Evolutionary conservation across 768 basidiomycete species (phyloP), one percentile per base, ranked within the genome.

Genomic region (Boletales sp.): DNA sequence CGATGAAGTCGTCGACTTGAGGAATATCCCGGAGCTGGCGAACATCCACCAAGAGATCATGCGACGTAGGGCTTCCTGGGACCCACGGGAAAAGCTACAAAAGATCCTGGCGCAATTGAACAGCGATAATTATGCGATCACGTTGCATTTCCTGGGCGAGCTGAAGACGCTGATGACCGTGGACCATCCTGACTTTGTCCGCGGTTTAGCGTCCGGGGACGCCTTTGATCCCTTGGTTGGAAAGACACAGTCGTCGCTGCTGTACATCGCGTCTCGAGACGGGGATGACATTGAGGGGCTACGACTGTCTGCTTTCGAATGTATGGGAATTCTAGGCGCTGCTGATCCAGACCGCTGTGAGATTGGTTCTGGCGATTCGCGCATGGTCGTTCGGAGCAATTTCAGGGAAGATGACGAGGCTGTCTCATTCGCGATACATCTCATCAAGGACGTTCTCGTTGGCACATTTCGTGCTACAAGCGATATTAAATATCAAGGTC

Each of bases 281-380:
- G 85, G 84, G 1, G 90, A 94, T 42, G 82, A 79, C 7, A 76
- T 77, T 6, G 87, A 94, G 40, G 61, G 74, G 2, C 61, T 93
- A 9, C 83, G 84, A 15, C 70, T 81, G 38, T 67, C 89, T 17
- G 87, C 92, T 1, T 94, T 86, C 61, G 90, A 96, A 62, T 96
- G 91, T 63, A 82, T 98, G 48, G 93, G 94, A 2, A 80, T 90
- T 18, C 70, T 98, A 12, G 96, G 96, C 7, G 96, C 96, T 2
- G 78, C 94, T 15, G 96, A 99, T 67, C 95, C 95, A 1, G 95
- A 98, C 72, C 79, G 96, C 43, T 87, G 88, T 60, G 86, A 90
- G 55, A 74, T 91, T 17, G 71, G 72, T 2, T 64, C 76, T 30
- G 70, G 68, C 34, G 84, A 87, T 54, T 67, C 79, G 3, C 76